Base-by-base conservation (phyloP, 495 filamentous ascomycete species). In the Hypomontagnella submonticulosa region DNA sequence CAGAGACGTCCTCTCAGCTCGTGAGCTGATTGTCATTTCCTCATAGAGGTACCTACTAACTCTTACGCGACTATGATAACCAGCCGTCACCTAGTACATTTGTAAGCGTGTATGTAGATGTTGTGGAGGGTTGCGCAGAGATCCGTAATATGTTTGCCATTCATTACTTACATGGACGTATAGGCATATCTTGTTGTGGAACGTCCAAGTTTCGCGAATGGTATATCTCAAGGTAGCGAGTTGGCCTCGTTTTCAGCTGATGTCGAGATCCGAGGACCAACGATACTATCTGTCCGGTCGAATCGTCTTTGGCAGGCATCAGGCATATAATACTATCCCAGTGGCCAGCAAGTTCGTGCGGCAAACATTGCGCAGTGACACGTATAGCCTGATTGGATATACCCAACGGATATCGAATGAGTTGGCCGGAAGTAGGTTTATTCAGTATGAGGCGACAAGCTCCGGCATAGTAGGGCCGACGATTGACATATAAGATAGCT, bases 191-290 rank as follows among this genome's bases (percentile, higher is more conserved):
- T 44, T 6, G 16, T 20, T 57, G 42, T 50, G 51, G 49, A 12
- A 51, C 56, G 16, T 33, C 13, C 27, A 23, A 23, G 44, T 36
- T 33, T 23, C 41, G 46, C n/a, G 33, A 46, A 42, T 41, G 57
- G 27, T 6, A 47, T 32, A 19, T 36, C 34, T 49, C 54, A 27
- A 36, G 19, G 15, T 13, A 40, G 61, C 46, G 19, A 32, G 49
- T 46, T 57, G 66, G 61, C 66, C 66, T 69, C 61, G 30, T 61
- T 65, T 46, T 69, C 56, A 69, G 66, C 66, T 57, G 40, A 27
- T 7, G 12, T 50, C 18, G 42, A 19, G 19, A 48, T 32, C 19
- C 20, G 53, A 46, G 32, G 30, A 53, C 18, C 20, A 48, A 30
- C 27, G 11, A 7, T 18, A 20, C 30, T 38, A 42, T 0, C 37